Evolutionary conservation across 345 rosid species (phyloP), one percentile per base, ranked within the genome.

Genomic region (Salix dunnii): DNA sequence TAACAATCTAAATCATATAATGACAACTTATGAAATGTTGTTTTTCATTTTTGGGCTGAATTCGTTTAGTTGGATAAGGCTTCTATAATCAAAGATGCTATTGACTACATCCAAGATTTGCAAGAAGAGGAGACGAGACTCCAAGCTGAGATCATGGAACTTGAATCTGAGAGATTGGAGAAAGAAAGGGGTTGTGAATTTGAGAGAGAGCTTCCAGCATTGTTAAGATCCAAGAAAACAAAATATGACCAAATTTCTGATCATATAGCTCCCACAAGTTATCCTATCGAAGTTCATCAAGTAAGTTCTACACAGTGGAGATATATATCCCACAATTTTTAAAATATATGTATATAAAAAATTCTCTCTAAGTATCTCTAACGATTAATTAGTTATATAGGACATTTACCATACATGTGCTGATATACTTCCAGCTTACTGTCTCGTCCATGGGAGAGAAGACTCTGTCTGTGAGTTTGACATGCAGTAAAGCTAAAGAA

Each of bases 61-160:
- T 13, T 20, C 16, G 2, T 30, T 6, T 74, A 96, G 99, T 90
- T 96, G 98, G 99, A 96, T 71, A 96, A 93, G 86, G 99, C 99
- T 27, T 96, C 99, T 31, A 95, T 92, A 77, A 85, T 96, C 77
- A 96, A 91, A 82, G 99, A 96, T 43, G 98, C 99, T 10, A 96
- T 93, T 18, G 91, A 89, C 63, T 93, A 96, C 81, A 93, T 96
- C 67, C 87, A 93, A 80, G 93, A 91, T 51, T 76, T 96, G 78
- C 99, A 91, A 23, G 89, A 88, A 4, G 93, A 93, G 80, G 94
- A 96, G 81, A 84, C 77, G 53, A 86, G 86, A 76, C 90, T 96
- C 18, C 88, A 84, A 68, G 84, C 85, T 3, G 97, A 96, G 87
- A 91, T 93, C 20, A 33, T 67, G 78, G 97, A 91, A 68, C 88